A percentile compares a stretch with the other conserved stretches of the same genome.
Conservation (phyloP, 768 basidiomycete genomes). For the Hortiboletus campestris region DNA sequence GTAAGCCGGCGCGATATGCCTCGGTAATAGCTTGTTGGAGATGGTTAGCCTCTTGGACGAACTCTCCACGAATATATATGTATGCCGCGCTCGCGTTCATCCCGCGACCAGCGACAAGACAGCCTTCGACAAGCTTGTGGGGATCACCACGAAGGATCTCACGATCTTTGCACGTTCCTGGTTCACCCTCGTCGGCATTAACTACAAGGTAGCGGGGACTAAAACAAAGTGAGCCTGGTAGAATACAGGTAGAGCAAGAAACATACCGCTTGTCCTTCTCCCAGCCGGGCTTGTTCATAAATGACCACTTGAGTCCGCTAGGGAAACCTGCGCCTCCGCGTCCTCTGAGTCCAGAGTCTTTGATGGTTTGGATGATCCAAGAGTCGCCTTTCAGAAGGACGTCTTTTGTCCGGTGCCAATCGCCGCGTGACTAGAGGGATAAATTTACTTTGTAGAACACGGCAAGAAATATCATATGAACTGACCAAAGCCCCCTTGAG, state of each 20-base stretch:
- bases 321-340: slow-evolving; percentile 98
- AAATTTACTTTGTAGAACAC: neutral
- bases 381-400: slow-evolving; percentile 92
- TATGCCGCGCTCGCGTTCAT: slow-evolving; percentile 99
- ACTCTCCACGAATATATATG: slow-evolving; percentile 99
- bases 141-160: slow-evolving; percentile 98
- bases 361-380: slow-evolving; percentile 96
- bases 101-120: slow-evolving; percentile 90
- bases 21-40: slow-evolving; percentile 95
- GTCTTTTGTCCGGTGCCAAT: slow-evolving; percentile 99
- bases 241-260: neutral
- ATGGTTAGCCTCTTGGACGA: slow-evolving; percentile 92
- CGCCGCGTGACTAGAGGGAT: slow-evolving; percentile 71
- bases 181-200: slow-evolving; percentile 98
- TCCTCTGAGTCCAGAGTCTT: slow-evolving; percentile 93
- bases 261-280: slow-evolving; percentile 82
- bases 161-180: slow-evolving; percentile 98
- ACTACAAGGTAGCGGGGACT: slow-evolving; percentile 96
- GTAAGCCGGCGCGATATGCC: slow-evolving; percentile 83
- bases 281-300: slow-evolving; percentile 99
- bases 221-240: neutral
- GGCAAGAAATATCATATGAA: neutral
- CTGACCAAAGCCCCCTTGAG: slow-evolving; percentile 86
- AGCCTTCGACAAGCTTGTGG: slow-evolving; percentile 97
- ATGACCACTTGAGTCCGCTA: slow-evolving; percentile 94